Percentiles rank a stretch among this genome's conserved stretches.
Evolutionary conservation across 352 stramenopile genomes (phyloP).

Genomic region (Globisporangium sylvaticum): DNA sequence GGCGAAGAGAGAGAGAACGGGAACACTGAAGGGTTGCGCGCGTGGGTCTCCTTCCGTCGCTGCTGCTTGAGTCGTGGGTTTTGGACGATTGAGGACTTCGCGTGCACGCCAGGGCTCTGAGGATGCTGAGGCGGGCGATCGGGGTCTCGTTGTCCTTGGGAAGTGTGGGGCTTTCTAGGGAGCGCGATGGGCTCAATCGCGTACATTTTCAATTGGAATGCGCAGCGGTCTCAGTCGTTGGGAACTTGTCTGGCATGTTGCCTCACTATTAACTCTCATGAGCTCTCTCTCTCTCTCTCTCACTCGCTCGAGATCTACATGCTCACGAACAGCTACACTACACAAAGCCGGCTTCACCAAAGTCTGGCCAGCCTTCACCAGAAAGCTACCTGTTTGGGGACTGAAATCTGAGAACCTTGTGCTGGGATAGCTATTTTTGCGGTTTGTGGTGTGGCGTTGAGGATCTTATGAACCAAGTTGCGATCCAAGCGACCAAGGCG

Average conservation of each 20-base stretch:
- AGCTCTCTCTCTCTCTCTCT: no score
- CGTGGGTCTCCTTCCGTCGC: background rate
- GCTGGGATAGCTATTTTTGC: no score
- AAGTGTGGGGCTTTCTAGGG: background rate
- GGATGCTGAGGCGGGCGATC: background rate
- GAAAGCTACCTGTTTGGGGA: no score
- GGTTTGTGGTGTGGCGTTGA: no score
- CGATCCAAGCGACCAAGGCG: no score
- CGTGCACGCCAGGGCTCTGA: background rate
- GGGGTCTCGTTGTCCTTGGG: background rate
- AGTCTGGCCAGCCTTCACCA: no score
- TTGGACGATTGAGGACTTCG: background rate
- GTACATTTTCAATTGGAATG: slow-evolving; percentile 1
- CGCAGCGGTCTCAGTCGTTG: background rate
- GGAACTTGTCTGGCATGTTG: background rate
- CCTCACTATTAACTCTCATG: no score
- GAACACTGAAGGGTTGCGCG: background rate
- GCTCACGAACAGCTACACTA: no score
- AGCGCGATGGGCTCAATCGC: background rate
- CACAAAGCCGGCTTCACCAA: no score
- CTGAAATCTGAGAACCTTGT: no score
- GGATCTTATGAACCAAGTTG: no score
- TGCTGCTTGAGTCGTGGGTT: background rate
- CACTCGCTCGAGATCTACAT: no score
- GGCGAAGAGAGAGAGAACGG: background rate